Conservation (phyloP, 768 basidiomycete genomes). For the Ramaria sp. region DNA sequence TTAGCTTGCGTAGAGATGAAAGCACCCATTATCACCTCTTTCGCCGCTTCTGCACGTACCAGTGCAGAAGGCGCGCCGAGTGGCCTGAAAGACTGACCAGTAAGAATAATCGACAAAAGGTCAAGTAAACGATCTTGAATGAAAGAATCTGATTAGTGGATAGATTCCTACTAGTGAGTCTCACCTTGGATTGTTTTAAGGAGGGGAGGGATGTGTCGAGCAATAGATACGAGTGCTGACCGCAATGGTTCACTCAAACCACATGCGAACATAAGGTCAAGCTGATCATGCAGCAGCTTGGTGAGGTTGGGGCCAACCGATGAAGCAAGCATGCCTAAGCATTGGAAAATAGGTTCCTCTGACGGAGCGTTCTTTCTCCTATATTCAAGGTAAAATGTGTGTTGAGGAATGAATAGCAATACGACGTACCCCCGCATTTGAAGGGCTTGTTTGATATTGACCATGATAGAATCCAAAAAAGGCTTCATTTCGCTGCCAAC, state of each 20-base stretch:
- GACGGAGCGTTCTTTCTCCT: slow-evolving; percentile 85
- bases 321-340: slow-evolving; percentile 89
- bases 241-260: slow-evolving; percentile 85
- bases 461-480: slow-evolving; percentile 87
- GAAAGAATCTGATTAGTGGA: background rate
- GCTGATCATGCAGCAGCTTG: slow-evolving; percentile 88
- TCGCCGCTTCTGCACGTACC: slow-evolving; percentile 36
- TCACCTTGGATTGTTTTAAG: slow-evolving; percentile 86
- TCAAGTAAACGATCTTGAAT: slow-evolving; percentile 78
- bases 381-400: background rate
- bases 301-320: slow-evolving; percentile 96
- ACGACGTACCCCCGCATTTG: slow-evolving; percentile 69
- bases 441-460: slow-evolving; percentile 80
- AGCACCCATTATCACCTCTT: slow-evolving; percentile 1
- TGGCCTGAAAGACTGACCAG: slow-evolving; percentile 77
- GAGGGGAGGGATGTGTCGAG: slow-evolving; percentile 79
- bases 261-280: slow-evolving; percentile 93
- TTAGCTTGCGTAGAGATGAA: background rate
- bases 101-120: slow-evolving; percentile 66
- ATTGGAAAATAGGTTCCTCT: slow-evolving; percentile 95
- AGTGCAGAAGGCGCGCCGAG: slow-evolving; percentile 72
- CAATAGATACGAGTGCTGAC: slow-evolving; percentile 75
- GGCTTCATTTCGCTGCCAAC: slow-evolving; percentile 93
- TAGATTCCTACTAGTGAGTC: slow-evolving; percentile 6
- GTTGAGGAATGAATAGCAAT: background rate